Evolutionary conservation across 371 early-diverging fungal species (phyloP).

Genomic region (Circinella minor): DNA sequence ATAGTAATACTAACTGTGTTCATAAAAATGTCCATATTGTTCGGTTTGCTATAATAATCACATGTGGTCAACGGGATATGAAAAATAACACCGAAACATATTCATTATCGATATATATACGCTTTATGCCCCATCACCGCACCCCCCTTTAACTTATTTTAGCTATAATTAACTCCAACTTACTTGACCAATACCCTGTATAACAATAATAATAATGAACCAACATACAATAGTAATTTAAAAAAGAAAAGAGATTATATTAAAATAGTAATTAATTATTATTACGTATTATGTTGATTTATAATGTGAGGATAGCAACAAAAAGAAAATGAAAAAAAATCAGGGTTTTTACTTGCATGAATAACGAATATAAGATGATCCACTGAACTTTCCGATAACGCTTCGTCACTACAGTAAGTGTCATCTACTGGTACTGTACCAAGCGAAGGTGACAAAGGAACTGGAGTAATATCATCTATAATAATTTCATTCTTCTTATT

Average conservation of each 20-base stretch:
- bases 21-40: slow-evolving; percentile 59
- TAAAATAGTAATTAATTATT: not conserved
- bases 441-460: slow-evolving; percentile 14
- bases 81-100: not conserved
- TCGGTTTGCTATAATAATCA: slow-evolving; percentile 52
- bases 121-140: not conserved
- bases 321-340: too few species aligned
- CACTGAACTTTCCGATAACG: slow-evolving; percentile 34
- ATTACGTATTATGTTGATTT: too few species aligned
- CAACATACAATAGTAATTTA: not conserved
- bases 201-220: not conserved
- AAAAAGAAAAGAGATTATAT: not conserved
- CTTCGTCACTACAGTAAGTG: slow-evolving; percentile 21
- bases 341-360: slow-evolving; percentile 43
- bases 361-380: slow-evolving; percentile 63
- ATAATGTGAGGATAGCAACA: too few species aligned
- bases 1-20: slow-evolving; percentile 42
- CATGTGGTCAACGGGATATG: not conserved
- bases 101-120: not conserved
- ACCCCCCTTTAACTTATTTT: not conserved
- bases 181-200: slow-evolving; percentile 69
- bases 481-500: not conserved
- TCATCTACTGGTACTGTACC: slow-evolving; percentile 9
- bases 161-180: slow-evolving; percentile 1
- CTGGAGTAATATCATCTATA: slow-evolving; percentile 17